Conservation (phyloP, 2,329 filamentous ascomycete species). For the Immersiporthe knoxdaviesiana region DNA sequence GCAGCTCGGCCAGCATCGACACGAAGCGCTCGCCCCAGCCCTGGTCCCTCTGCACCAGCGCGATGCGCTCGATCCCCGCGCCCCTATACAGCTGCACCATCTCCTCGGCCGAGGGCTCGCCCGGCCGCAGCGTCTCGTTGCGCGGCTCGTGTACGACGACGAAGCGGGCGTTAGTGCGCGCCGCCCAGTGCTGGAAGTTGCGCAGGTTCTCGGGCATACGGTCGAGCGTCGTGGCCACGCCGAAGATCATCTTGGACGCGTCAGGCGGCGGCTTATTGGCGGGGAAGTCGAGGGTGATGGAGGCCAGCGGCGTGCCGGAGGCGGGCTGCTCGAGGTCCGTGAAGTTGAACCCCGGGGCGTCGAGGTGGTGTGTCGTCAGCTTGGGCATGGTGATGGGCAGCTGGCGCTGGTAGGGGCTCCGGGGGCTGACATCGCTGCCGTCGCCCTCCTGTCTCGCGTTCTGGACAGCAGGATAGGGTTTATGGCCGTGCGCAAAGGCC, state of each 20-base stretch:
- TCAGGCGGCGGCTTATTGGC: conserved; percentile 18
- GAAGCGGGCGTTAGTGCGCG: conserved; percentile 28
- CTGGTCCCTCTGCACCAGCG: conserved; percentile 18
- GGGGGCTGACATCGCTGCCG: conserved; percentile 8
- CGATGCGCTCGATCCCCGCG: conserved; percentile 20
- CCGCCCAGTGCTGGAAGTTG: conserved; percentile 30
- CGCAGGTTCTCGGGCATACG: conserved; percentile 27
- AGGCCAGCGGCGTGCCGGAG: conserved; percentile 24
- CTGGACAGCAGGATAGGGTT: neutral
- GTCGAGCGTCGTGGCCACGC: conserved; percentile 29
- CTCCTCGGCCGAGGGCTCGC: conserved; percentile 24
- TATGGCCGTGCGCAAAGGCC: conserved; percentile 2
- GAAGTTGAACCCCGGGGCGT: conserved; percentile 21
- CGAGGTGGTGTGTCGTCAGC: conserved; percentile 21
- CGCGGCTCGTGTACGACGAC: conserved; percentile 27
- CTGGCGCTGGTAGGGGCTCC: conserved; percentile 25
- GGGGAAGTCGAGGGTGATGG: conserved; percentile 21
- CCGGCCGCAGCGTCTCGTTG: conserved; percentile 24
- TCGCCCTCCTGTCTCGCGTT: neutral
- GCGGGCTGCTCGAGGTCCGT: conserved; percentile 17
- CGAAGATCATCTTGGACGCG: conserved; percentile 29
- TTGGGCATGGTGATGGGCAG: conserved; percentile 28
- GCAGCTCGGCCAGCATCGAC: conserved; percentile 21
- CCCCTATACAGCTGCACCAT: conserved; percentile 19
- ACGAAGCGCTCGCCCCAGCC: conserved; percentile 28